These are phyloP conservation scores for Myrmaecium sp. DNA, from an alignment of 2,329 filamentous ascomycete genomes.

Conservation along the genomic window DNA sequence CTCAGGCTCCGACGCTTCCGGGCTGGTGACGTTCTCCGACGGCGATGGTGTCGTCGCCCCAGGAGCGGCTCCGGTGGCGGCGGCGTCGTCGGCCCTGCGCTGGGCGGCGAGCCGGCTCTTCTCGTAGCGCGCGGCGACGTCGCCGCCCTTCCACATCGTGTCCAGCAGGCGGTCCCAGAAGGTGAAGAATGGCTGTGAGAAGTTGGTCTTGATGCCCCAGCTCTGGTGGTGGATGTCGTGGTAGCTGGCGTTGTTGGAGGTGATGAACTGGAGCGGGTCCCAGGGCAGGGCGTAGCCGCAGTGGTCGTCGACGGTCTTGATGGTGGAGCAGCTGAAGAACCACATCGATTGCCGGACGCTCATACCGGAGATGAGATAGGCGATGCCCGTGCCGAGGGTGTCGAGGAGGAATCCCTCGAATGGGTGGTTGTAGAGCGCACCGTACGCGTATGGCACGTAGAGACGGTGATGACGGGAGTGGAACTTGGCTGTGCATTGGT, in stretches of 20 bases:
- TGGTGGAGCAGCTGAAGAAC: slow-evolving; percentile 76
- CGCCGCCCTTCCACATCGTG: slow-evolving; percentile 66
- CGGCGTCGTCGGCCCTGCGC: slow-evolving; percentile 30
- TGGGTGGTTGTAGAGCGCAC: slow-evolving; percentile 91
- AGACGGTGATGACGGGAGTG: slow-evolving; percentile 92
- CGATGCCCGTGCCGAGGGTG: slow-evolving; percentile 70
- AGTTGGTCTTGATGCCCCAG: slow-evolving; percentile 97
- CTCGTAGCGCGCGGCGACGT: slow-evolving; percentile 42
- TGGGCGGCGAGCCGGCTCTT: slow-evolving; percentile 38
- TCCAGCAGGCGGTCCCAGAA: slow-evolving; percentile 78
- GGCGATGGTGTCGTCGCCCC: slow-evolving; percentile 7
- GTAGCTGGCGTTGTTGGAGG: slow-evolving; percentile 88
- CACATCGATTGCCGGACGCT: slow-evolving; percentile 71
- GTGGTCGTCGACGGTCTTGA: slow-evolving; percentile 97
- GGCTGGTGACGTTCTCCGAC: slow-evolving; percentile 6
- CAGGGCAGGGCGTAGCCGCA: slow-evolving; percentile 92
- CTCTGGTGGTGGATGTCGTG: slow-evolving; percentile 98
- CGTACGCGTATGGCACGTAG: slow-evolving; percentile 94
- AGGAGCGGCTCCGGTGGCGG: background rate
- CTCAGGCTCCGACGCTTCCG: slow-evolving; percentile 10
- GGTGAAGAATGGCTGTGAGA: slow-evolving; percentile 82
- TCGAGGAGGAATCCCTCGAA: slow-evolving; percentile 88
- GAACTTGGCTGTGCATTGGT: slow-evolving; percentile 50
- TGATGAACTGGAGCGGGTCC: slow-evolving; percentile 83
- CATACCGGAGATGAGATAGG: slow-evolving; percentile 68